Base-by-base conservation (phyloP, 2,329 filamentous ascomycete genomes). In the Penicillium sp. region DNA sequence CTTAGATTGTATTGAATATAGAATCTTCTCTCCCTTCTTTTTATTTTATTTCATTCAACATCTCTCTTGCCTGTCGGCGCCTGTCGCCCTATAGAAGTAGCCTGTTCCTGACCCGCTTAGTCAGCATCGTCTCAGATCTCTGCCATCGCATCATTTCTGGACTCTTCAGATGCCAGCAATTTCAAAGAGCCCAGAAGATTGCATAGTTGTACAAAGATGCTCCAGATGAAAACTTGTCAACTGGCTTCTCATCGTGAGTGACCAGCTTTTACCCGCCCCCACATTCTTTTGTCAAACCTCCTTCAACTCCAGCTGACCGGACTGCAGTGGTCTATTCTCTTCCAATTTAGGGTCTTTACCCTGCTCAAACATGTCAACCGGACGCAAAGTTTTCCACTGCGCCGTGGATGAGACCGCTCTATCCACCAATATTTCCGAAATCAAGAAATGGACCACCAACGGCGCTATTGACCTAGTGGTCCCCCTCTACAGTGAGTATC, bases 321-420 rank as follows among this genome's bases (percentile, higher is more conserved):
- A 58, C 55, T 61, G 63, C 64, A 61, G 67, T 64, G 62, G 59
- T 70, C 63, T 64, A 65, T 51, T 47, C 43, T 61, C 62, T 54
- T 65, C 62, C 57, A 61, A 64, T 68, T 57, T 71, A 71, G 68
- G 67, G 22, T 42, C 39, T 48, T 51, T 56, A 55, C 49, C 56
- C 54, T 60, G 40, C 52, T 60, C 61, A 56, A 60, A 54, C 62
- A 77, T 77, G 75, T 71, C 74, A 59, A 64, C 72, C 54, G 73
- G 66, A 62, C 73, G 73, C 61, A 79, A 78, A 65, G 71, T 77
- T 60, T 78, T 81, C 60, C 76, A 79, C 67, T 81, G 79, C 71
- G 77, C 81, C 57, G 77, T 80, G 58, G 80, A 82, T 65, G 79
- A 81, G 61, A 81, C 79, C 47, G 78, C 78, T 45, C 66, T 82